Base-by-base conservation (phyloP, 1,284 basidiomycete genomes). In the Apiotrichum mycotoxinovorans region DNA sequence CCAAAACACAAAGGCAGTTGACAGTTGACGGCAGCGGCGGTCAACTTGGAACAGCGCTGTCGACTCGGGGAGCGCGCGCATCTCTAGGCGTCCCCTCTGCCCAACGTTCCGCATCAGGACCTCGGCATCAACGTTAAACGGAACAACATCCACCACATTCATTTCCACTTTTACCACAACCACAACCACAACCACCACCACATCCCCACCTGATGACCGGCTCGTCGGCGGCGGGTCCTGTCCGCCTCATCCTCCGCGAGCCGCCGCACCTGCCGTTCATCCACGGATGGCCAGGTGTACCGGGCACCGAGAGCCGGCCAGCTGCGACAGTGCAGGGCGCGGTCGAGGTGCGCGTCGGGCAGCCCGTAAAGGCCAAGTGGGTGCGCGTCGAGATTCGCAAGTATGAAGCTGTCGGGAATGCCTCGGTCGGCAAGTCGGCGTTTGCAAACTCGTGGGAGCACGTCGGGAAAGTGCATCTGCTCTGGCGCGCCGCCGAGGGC, bases 351-450 rank as follows among this genome's bases (percentile, higher is more conserved):
- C 84, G 90, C 35, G 80, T 86, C 22, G 85, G 84, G 12, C 80
- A 83, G 63, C 86, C 87, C n/a, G 83, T 88, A 68, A 92, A 91
- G 79, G 88, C 88, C 25, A 90, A 91, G 77, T 92, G 88, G 85
- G 85, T 94, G 27, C 30, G 87, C 63, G 85, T 93, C 60, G 89
- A 92, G 77, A 80, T 93, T 68, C 84, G 88, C 66, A 91, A 91
- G 79, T 84, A 91, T 43, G 91, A 94, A 76, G 85, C 83, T 1
- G 52, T 72, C 1, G 73, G 73, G 5, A 53, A 64, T 1, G 64
- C 64, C 22, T 64, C 66, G 35, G 65, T 64, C 10, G 82, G 66
- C 85, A 83, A 84, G 86, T 86, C 7, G 79, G 87, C 61, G 83
- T 83, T 53, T 76, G 89, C 17, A 88, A 87, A 87, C 82, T 82